Base-by-base conservation (phyloP, 2,329 filamentous ascomycete genomes). In the Fusarium decemcellulare region DNA sequence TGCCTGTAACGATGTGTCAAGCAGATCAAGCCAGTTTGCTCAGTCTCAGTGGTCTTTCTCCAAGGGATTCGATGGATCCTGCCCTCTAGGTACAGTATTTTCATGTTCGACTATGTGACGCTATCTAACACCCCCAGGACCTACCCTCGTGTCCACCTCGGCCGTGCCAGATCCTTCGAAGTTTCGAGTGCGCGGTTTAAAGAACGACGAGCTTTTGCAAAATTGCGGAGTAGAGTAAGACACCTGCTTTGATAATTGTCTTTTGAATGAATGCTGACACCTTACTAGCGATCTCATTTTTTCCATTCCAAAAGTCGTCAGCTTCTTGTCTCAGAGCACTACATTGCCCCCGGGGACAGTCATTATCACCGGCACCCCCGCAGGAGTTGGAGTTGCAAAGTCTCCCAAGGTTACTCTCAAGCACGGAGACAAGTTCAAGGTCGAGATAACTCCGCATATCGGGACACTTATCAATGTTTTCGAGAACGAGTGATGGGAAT, bases 1-100 rank as follows among this genome's bases (percentile, higher is more conserved):
- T 0, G 84, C 84, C 18, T 83, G 84, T 70, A 91, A 91, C 78
- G 89, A 92, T 74, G 84, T 91, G 5, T 90, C 87, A 3, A 71
- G 67, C 48, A 62, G 71, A 10, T 69, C 62, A 12, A 63, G 59
- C 7, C 70, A 73, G 44, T 64, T 72, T 18, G 61, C 59, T 18
- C 67, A 71, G 42, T 71, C 67, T 9, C 70, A 73, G 32, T 73
- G 70, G 71, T 69, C 51, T 63, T 89, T 85, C 74, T 87, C 85
- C 27, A 89, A 89, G 76, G 86, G 87, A 0, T 87, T 89, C 59
- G 87, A 89, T 68, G 83, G 83, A 27, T 81, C 84, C 1, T 88
- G 85, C 63, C 87, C 87, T 1, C 76, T 88, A 23, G 72, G 71
- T 61, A 43, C 4, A 43, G n/a, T 11, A 43, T 16, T 14, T 11